Conservation (phyloP, 139 green algal species). For the Chlamydomonas asymmetrica region DNA sequence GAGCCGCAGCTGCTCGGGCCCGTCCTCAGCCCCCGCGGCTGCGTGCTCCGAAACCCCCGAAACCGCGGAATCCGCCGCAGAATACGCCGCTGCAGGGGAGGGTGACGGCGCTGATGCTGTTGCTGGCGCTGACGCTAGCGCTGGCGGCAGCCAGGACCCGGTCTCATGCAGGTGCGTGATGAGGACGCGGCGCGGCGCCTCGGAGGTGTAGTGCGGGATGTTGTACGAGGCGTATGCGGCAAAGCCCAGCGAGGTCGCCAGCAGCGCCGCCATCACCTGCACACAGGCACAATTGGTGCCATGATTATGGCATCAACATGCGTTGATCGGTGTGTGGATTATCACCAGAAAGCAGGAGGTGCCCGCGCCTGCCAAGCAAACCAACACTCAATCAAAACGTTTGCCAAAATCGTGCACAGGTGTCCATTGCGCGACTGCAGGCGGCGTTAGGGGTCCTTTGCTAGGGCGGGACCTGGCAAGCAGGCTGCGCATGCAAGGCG, state of each 20-base stretch:
- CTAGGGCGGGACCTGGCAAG: no score
- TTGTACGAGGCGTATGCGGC: neutral
- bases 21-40: neutral
- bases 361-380: no score
- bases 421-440: no score
- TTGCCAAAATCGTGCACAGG: no score
- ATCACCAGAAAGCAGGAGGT: no score
- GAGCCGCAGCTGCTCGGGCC: neutral
- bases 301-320: no score
- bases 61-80: neutral
- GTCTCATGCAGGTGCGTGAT: slow-evolving; percentile 28
- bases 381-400: no score
- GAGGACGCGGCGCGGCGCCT: slow-evolving; percentile 11
- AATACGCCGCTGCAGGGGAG: neutral
- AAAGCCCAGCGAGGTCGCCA: slow-evolving; percentile 3
- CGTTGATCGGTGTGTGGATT: no score
- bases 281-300: no score
- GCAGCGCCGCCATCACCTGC: neutral
- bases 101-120: neutral
- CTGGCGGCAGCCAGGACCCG: slow-evolving; percentile 10
- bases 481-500: no score
- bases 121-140: neutral
- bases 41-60: neutral
- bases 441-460: no score
- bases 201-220: neutral